Evolutionary conservation across 1,139 yeast genomes (phyloP).

Genomic region (Pneumocystis canis): DNA sequence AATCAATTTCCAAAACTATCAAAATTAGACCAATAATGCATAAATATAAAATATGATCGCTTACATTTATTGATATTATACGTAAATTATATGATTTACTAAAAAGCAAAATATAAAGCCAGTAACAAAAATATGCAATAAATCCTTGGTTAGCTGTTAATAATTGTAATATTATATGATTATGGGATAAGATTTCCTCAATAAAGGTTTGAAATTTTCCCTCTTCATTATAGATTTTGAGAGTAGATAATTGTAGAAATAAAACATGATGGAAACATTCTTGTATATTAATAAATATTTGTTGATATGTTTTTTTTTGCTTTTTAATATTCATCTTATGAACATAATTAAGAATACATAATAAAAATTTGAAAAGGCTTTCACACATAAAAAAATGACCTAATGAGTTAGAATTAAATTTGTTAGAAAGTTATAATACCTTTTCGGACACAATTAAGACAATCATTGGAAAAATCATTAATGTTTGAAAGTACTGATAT

Average conservation of each 20-base stretch:
- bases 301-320: constrained; percentile 1
- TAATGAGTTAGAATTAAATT: not conserved
- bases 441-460: constrained; percentile 14
- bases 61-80: constrained; percentile 12
- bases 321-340: constrained; percentile 13
- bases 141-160: constrained; percentile 11
- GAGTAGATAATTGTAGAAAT: constrained; percentile 12
- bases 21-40: not conserved
- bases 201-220: constrained; percentile 8
- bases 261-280: constrained; percentile 11
- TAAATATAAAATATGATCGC: not conserved
- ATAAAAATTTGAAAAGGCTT: constrained; percentile 15
- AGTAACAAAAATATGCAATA: constrained; percentile 13
- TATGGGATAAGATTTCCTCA: constrained; percentile 15
- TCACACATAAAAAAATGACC: constrained; percentile 14
- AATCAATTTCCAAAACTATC: constrained; percentile 14
- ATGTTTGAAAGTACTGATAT: constrained; percentile 14
- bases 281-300: constrained; percentile 10
- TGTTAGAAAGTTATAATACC: constrained; percentile 12
- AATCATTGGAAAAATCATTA: constrained; percentile 12
- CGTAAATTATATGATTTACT: constrained; percentile 7
- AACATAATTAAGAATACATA: constrained; percentile 15
- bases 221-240: constrained; percentile 13
- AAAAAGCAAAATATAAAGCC: constrained; percentile 13
- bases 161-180: constrained; percentile 15